Percentiles rank a stretch among this genome's conserved stretches.
These are phyloP conservation scores for Penicillium chermesinum DNA, from an alignment of 495 filamentous ascomycete genomes.

Conservation along the genomic window DNA sequence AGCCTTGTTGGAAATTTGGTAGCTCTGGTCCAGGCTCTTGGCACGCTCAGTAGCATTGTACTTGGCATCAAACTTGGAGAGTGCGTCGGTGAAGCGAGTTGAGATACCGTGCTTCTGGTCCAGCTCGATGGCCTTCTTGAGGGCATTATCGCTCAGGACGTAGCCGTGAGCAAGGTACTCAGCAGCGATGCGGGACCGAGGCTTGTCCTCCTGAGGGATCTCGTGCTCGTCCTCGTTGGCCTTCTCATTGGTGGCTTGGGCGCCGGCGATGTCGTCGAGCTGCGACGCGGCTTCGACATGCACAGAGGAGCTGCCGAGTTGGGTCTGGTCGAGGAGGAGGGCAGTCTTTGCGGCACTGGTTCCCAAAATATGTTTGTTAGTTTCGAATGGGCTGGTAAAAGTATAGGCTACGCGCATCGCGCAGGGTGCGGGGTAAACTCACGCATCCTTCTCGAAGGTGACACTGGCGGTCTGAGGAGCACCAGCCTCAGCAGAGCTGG, in stretches of 20 bases:
- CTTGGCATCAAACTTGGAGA: slow-evolving; percentile 73
- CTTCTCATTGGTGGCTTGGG: slow-evolving; percentile 37
- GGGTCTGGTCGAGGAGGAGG: slow-evolving; percentile 91
- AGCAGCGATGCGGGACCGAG: slow-evolving; percentile 82
- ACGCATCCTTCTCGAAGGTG: slow-evolving; percentile 91
- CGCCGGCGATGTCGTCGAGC: slow-evolving; percentile 59
- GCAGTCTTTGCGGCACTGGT: slow-evolving; percentile 82
- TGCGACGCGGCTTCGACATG: slow-evolving; percentile 64
- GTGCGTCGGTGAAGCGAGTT: slow-evolving; percentile 64
- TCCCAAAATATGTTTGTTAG: not conserved
- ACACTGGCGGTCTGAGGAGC: slow-evolving; percentile 76
- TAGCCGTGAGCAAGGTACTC: slow-evolving; percentile 97
- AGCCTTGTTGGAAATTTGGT: slow-evolving; percentile 66
- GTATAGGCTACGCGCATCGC: not conserved
- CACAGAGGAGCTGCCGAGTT: slow-evolving; percentile 77
- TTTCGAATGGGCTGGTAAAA: slow-evolving; percentile 1
- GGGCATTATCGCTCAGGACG: slow-evolving; percentile 72
- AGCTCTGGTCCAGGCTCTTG: slow-evolving; percentile 66
- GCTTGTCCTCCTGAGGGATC: slow-evolving; percentile 91
- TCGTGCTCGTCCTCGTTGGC: slow-evolving; percentile 51
- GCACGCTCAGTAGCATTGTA: slow-evolving; percentile 76
- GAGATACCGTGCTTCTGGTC: slow-evolving; percentile 89
- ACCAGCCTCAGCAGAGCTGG: slow-evolving; percentile 51
- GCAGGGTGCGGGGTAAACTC: slow-evolving; percentile 33
- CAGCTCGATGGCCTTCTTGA: slow-evolving; percentile 78